These are phyloP conservation scores for Pyricularia pennisetigena DNA, from an alignment of 2,329 filamentous ascomycete species.

Conservation along the genomic window DNA sequence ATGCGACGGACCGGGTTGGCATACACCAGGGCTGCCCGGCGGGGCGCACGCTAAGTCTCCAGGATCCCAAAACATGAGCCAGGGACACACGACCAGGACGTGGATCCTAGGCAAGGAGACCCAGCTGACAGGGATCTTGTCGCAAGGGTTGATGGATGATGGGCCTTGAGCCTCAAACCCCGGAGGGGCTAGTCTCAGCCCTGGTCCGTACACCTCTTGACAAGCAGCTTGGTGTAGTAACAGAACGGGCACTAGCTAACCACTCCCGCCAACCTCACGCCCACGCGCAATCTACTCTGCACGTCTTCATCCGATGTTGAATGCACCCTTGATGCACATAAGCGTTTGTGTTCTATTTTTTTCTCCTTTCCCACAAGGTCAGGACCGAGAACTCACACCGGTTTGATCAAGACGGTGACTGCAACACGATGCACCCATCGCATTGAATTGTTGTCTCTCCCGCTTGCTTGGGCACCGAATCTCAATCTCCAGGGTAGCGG, in stretches of 20 bases:
- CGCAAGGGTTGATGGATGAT: background rate
- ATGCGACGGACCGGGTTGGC: conserved; percentile 14
- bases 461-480: background rate
- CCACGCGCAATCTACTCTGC: background rate
- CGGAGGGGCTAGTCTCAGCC: background rate
- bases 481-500: background rate
- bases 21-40: conserved; percentile 7
- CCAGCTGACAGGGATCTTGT: conserved; percentile 14
- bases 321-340: background rate
- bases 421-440: background rate
- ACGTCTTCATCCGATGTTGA: background rate
- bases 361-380: background rate
- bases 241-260: no score
- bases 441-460: background rate
- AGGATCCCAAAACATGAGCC: conserved; percentile 28
- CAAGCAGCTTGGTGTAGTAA: background rate
- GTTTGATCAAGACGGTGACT: background rate
- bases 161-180: background rate
- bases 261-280: no score
- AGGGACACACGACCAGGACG: conserved; percentile 14
- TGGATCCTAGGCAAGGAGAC: conserved; percentile 8
- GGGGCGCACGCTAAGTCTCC: conserved; percentile 19
- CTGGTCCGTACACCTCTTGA: background rate
- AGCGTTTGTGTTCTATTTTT: background rate
- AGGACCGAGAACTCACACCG: background rate